These are phyloP conservation scores for Avicennia marina DNA, from an alignment of 257 asterid genomes.

Conservation along the genomic window DNA sequence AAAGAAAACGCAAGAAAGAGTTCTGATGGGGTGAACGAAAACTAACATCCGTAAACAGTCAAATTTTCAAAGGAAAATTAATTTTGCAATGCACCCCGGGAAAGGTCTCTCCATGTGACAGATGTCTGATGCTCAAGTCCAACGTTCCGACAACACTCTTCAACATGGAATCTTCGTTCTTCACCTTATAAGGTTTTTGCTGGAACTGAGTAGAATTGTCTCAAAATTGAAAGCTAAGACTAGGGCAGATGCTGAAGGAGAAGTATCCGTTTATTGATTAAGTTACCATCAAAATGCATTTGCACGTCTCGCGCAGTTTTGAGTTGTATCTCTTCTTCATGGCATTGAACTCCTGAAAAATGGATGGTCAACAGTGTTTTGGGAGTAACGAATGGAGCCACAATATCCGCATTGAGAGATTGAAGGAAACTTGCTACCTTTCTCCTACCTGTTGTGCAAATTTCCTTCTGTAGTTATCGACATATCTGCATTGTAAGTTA, in stretches of 20 bases:
- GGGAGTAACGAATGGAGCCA: not conserved
- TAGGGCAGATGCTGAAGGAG: not conserved
- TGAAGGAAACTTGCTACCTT: not conserved
- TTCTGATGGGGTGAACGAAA: not conserved
- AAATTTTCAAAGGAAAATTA: not conserved
- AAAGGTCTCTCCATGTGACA: conserved; percentile 39
- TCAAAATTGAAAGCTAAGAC: too few species aligned
- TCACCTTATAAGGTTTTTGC: conserved; percentile 32
- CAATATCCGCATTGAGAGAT: not conserved
- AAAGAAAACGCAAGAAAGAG: not conserved
- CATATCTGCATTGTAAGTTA: conserved; percentile 41
- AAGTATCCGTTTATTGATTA: not conserved
- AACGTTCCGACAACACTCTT: conserved; percentile 62
- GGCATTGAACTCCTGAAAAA: conserved; percentile 49
- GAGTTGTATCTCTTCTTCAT: conserved; percentile 54
- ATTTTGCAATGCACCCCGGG: conserved; percentile 42
- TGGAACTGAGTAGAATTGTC: too few species aligned
- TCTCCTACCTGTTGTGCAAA: conserved; percentile 63
- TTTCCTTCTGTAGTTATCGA: conserved; percentile 40
- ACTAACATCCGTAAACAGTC: not conserved
- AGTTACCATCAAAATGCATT: conserved; percentile 59
- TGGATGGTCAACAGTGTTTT: not conserved
- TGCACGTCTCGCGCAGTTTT: conserved; percentile 46
- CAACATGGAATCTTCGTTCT: conserved; percentile 32
- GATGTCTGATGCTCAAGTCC: conserved; percentile 51